Conservation (phyloP, 1,284 basidiomycete genomes). For the Ceratorhiza oryzae-sativae region DNA sequence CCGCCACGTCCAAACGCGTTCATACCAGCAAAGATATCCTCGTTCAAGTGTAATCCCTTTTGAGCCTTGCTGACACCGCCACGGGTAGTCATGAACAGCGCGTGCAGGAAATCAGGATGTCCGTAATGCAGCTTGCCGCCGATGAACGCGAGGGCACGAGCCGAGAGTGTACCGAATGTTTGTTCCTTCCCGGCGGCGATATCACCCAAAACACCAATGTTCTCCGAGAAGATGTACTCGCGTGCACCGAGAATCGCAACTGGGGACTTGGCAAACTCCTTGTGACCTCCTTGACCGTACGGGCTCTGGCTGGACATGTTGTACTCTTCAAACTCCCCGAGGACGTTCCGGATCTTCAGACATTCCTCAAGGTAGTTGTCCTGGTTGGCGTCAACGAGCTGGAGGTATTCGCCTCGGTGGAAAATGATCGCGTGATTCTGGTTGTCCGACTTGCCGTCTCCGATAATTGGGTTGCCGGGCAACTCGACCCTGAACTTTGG, state of each 20-base stretch:
- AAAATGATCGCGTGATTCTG: constrained; percentile 99
- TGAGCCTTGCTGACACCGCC: constrained; percentile 99
- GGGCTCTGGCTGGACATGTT: constrained; percentile 85
- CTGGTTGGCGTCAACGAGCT: constrained; percentile 99
- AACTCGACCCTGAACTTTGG: constrained; percentile 99
- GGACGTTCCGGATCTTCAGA: constrained; percentile 98
- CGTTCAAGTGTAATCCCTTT: constrained; percentile 97
- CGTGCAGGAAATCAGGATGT: constrained; percentile 99
- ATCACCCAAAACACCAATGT: constrained; percentile 98
- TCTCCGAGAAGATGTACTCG: constrained; percentile 99
- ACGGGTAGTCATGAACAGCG: constrained; percentile 96
- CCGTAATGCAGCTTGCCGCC: constrained; percentile 99
- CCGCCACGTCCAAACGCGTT: constrained; percentile 96
- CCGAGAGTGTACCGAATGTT: constrained; percentile 97
- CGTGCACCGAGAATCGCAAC: constrained; percentile 98
- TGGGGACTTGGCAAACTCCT: constrained; percentile 87
- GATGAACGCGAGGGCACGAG: constrained; percentile 94
- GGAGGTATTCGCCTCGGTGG: constrained; percentile 98
- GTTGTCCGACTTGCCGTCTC: constrained; percentile 99
- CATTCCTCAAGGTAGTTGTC: constrained; percentile 99
- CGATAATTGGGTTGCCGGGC: constrained; percentile 98
- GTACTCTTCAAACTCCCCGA: constrained; percentile 98
- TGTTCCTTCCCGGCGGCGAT: constrained; percentile 99
- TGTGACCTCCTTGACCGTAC: constrained; percentile 86
- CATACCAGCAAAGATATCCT: constrained; percentile 99